A percentile compares a stretch with the other conserved stretches of the same genome.
Evolutionary conservation across 345 rosid genomes (phyloP).

Genomic region (Populus simonii): DNA sequence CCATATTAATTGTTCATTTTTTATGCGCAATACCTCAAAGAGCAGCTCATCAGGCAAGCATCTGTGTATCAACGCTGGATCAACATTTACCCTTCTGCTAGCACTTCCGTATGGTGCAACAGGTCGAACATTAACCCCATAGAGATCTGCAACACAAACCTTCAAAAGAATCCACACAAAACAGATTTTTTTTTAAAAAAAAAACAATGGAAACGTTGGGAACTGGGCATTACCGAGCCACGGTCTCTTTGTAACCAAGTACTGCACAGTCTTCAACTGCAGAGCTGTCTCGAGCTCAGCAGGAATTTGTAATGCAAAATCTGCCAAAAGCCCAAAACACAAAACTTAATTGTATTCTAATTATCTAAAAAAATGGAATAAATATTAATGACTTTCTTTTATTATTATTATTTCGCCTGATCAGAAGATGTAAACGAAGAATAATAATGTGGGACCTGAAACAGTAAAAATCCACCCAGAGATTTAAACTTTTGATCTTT

Average conservation of each 20-base stretch:
- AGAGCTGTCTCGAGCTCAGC: slow-evolving; percentile 80
- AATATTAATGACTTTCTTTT: too few species aligned
- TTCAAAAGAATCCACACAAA: neutral
- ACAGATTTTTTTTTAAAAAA: neutral
- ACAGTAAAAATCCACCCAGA: neutral
- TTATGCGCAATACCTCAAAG: slow-evolving; percentile 55
- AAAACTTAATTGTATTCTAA: neutral
- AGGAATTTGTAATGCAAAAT: slow-evolving; percentile 49
- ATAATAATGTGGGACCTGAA: neutral
- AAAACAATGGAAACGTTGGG: neutral
- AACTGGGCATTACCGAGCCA: slow-evolving; percentile 72
- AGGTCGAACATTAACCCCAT: slow-evolving; percentile 79
- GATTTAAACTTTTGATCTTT: too few species aligned
- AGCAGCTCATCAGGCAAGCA: slow-evolving; percentile 90
- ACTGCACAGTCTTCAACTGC: slow-evolving; percentile 66
- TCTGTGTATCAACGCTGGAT: slow-evolving; percentile 76
- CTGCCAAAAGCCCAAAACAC: slow-evolving; percentile 24
- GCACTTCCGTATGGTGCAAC: slow-evolving; percentile 80
- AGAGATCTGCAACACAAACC: slow-evolving; percentile 57
- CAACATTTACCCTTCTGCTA: slow-evolving; percentile 53
- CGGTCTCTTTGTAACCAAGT: slow-evolving; percentile 69
- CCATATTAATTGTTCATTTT: neutral
- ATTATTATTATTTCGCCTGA: neutral
- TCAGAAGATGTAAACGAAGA: neutral
- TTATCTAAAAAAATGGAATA: neutral